These are phyloP conservation scores for Wallacemonas collosoma DNA, from an alignment of 208 protist species.

Conservation along the genomic window DNA sequence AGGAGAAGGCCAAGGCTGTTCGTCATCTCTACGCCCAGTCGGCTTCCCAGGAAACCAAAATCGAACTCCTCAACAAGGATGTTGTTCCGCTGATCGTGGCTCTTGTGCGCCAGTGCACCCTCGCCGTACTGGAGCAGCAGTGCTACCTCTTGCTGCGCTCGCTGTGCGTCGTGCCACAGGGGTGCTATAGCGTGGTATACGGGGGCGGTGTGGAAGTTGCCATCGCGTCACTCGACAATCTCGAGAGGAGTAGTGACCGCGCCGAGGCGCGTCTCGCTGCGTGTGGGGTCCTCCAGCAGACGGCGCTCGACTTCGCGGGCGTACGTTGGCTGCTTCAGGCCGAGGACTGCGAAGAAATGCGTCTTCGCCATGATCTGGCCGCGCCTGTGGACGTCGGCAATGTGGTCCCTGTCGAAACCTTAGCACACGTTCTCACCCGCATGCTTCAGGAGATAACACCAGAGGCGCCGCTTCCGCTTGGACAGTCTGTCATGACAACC, in stretches of 20 bases:
- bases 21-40: conserved; percentile 75
- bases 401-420: conserved; percentile 5
- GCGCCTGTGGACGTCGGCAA: conserved; percentile 19
- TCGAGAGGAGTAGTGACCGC: not conserved
- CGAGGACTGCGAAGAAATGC: conserved; percentile 44
- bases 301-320: conserved; percentile 61
- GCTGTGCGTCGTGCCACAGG: conserved; percentile 73
- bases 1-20: conserved; percentile 55
- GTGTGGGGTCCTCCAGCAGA: conserved; percentile 49
- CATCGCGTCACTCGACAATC: conserved; percentile 25
- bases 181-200: conserved; percentile 62
- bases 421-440: conserved; percentile 18
- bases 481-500: conserved; percentile 23
- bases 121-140: conserved; percentile 55
- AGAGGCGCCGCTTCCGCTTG: conserved; percentile 7
- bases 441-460: conserved; percentile 18
- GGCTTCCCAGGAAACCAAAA: conserved; percentile 75
- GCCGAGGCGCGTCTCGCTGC: conserved; percentile 43
- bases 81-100: conserved; percentile 55
- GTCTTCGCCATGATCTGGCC: conserved; percentile 26
- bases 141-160: conserved; percentile 75
- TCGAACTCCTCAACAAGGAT: conserved; percentile 60
- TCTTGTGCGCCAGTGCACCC: conserved; percentile 28
- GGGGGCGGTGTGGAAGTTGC: conserved; percentile 54
- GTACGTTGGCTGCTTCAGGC: conserved; percentile 69